A percentile compares a stretch with the other conserved stretches of the same genome.
Evolutionary conservation across 164 flowering plant species (phyloP).

Genomic region (Sextonia rubra): DNA sequence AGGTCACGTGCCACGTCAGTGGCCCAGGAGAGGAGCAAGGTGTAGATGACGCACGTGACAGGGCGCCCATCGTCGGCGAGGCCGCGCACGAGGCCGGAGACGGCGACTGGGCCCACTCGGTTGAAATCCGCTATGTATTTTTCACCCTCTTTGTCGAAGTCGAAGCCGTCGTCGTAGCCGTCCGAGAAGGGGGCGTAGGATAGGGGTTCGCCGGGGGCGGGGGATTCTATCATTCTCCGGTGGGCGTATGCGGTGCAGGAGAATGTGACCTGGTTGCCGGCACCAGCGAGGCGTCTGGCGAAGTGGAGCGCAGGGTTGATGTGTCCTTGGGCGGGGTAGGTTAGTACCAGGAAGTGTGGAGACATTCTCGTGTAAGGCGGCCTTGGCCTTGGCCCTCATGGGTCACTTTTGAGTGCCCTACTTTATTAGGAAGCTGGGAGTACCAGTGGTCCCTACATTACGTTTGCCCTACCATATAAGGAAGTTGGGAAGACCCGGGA

Average conservation of each 20-base stretch:
- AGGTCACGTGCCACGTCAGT: constrained; percentile 31
- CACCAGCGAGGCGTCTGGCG: constrained; percentile 31
- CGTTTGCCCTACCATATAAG: not conserved
- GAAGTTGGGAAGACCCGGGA: too few species aligned
- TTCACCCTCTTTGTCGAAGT: not conserved
- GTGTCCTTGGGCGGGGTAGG: constrained; percentile 45
- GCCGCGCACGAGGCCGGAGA: constrained; percentile 19
- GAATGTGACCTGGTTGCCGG: constrained; percentile 42
- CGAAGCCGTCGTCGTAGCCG: constrained; percentile 42
- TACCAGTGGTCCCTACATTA: not conserved
- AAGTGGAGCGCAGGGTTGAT: constrained; percentile 52
- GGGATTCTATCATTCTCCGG: constrained; percentile 19
- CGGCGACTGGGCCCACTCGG: constrained; percentile 23
- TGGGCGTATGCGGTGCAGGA: constrained; percentile 24
- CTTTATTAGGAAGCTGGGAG: not conserved
- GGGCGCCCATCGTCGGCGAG: constrained; percentile 20
- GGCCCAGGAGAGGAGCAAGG: constrained; percentile 41
- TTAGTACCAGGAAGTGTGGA: constrained; percentile 31
- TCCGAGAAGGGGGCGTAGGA: constrained; percentile 38
- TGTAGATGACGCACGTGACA: constrained; percentile 34
- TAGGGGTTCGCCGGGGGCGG: constrained; percentile 21
- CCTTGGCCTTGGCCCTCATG: not conserved
- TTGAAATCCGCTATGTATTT: constrained; percentile 19
- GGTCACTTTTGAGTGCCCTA: not conserved
- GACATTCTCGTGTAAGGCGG: not conserved